Conservation (phyloP, 2,329 filamentous ascomycete genomes). For the Trichoderma pleuroti region DNA sequence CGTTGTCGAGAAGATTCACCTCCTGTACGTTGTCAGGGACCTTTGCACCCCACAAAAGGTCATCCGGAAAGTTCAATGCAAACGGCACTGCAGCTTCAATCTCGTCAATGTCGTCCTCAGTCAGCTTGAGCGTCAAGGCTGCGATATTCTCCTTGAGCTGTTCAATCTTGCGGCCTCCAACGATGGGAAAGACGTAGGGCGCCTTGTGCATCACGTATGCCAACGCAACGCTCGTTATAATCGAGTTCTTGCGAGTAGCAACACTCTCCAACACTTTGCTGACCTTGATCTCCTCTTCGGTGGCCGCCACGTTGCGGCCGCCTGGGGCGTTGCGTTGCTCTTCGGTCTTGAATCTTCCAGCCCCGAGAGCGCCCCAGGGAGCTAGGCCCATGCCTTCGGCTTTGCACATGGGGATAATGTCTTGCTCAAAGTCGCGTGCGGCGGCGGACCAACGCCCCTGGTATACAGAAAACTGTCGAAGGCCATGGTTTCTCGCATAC, state of each 20-base stretch:
- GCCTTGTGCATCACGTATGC: conserved; percentile 72
- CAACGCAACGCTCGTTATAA: conserved; percentile 54
- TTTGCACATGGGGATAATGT: conserved; percentile 44
- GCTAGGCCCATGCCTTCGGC: conserved; percentile 49
- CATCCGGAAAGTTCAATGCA: not conserved
- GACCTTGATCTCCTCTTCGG: conserved; percentile 51
- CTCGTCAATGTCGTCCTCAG: conserved; percentile 58
- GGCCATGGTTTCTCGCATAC: conserved; percentile 67
- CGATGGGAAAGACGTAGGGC: conserved; percentile 69
- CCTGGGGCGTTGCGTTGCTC: conserved; percentile 33
- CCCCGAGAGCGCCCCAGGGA: conserved; percentile 57
- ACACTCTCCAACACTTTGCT: conserved; percentile 49
- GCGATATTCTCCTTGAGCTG: conserved; percentile 69
- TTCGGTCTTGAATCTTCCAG: conserved; percentile 44
- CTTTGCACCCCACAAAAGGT: not conserved
- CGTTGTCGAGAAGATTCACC: not conserved
- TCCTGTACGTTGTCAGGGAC: not conserved
- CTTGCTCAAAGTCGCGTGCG: conserved; percentile 39
- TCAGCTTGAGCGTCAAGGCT: conserved; percentile 59
- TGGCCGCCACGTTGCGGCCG: conserved; percentile 41
- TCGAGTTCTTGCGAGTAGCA: conserved; percentile 40
- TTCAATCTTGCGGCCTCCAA: conserved; percentile 66
- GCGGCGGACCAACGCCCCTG: conserved; percentile 42
- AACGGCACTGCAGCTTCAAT: conserved; percentile 47
- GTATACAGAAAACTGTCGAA: conserved; percentile 60